A percentile compares a stretch with the other conserved stretches of the same genome.
phyloP scores from a whole-genome alignment of 306 rosid species.

The Calophaca sinica region DNA sequence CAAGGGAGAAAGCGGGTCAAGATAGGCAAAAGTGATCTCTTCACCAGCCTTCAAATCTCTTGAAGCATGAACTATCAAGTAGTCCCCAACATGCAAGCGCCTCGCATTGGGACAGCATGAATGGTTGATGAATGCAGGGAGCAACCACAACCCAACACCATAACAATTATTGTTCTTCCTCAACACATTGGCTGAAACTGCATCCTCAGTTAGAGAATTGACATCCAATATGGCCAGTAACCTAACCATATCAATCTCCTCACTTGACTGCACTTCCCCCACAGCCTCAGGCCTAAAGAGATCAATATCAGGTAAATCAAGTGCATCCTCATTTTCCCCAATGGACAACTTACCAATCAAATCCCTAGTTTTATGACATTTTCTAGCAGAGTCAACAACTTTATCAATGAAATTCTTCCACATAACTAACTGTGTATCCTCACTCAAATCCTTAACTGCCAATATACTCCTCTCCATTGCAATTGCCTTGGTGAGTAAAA shows the following conservation, averaged over 20 bases:
- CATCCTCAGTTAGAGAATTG: conserved; percentile 80
- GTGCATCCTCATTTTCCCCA: conserved; percentile 76
- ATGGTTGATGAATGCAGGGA: conserved; percentile 82
- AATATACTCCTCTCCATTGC: conserved; percentile 81
- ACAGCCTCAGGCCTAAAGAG: conserved; percentile 62
- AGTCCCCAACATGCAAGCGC: conserved; percentile 82
- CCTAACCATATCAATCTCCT: conserved; percentile 56
- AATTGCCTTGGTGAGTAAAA: conserved; percentile 72
- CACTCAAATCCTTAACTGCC: conserved; percentile 61
- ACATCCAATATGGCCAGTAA: conserved; percentile 73
- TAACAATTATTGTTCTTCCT: conserved; percentile 76
- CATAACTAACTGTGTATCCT: conserved; percentile 82
- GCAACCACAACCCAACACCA: conserved; percentile 86
- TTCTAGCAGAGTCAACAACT: conserved; percentile 54
- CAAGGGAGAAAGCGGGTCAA: conserved; percentile 60
- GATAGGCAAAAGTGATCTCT: conserved; percentile 79
- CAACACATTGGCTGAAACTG: conserved; percentile 68
- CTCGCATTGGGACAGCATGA: conserved; percentile 80
- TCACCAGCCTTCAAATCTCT: conserved; percentile 85
- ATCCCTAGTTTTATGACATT: conserved; percentile 54
- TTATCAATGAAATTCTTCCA: conserved; percentile 83
- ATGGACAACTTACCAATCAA: conserved; percentile 64
- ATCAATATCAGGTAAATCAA: conserved; percentile 68
- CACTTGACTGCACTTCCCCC: neutral
- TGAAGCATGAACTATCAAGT: conserved; percentile 76